phyloP scores from a whole-genome alignment of 192 early-diverging fungal species.

The Podila epigama region DNA sequence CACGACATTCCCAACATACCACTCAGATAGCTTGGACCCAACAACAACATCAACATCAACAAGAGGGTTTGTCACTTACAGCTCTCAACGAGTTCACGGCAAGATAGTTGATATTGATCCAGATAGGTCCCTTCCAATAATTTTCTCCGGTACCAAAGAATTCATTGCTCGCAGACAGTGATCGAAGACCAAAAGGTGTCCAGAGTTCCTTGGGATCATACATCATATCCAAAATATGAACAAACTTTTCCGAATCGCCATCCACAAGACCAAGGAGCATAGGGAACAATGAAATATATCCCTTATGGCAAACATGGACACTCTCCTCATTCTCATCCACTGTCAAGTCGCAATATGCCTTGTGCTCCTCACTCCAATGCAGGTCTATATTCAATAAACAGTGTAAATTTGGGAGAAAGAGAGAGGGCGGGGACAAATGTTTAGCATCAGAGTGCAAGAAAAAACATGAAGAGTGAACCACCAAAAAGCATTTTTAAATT shows the following conservation, averaged over 20 bases:
- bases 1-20: background rate
- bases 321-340: slow-evolving; percentile 59
- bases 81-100: slow-evolving; percentile 73
- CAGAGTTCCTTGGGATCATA: slow-evolving; percentile 80
- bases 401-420: background rate
- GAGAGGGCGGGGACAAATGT: background rate
- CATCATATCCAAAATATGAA: slow-evolving; percentile 79
- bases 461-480: background rate
- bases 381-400: slow-evolving; percentile 45
- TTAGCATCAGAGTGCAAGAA: background rate
- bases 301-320: slow-evolving; percentile 70
- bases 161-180: slow-evolving; percentile 65
- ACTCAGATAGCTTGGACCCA: background rate
- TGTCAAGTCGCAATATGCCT: slow-evolving; percentile 71
- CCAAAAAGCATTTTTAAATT: no score
- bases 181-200: slow-evolving; percentile 78
- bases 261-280: slow-evolving; percentile 78
- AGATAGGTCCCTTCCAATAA: slow-evolving; percentile 95
- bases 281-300: slow-evolving; percentile 87
- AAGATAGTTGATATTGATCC: slow-evolving; percentile 94
- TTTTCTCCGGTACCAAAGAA: slow-evolving; percentile 85
- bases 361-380: slow-evolving; percentile 72
- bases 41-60: background rate
- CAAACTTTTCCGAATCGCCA: slow-evolving; percentile 71
- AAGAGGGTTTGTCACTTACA: slow-evolving; percentile 39